Base-by-base conservation (phyloP, 768 basidiomycete species). In the Royoungia palumana region DNA sequence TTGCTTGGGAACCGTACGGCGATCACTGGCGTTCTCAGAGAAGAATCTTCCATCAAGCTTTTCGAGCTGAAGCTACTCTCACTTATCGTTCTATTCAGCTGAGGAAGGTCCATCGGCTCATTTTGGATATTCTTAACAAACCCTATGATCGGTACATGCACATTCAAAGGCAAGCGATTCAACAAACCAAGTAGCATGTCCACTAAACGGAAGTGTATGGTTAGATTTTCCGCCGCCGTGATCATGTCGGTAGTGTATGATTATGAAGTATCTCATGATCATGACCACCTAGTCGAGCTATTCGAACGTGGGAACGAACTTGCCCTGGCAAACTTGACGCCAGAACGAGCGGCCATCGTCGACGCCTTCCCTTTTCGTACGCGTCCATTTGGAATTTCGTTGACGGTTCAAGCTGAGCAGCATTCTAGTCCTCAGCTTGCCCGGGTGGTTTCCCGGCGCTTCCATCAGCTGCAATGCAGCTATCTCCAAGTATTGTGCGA, bases 161-260 rank as follows among this genome's bases (percentile, higher is more conserved):
- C 24, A 32, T 58, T 13, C 47, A 58, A 16, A 50, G 44, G 63
- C 12, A 17, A 41, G 47, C 19, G 14, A 14, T 32, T 32, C 32
- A 3, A 12, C 24, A 4, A 2, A 3, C 19, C 2, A 6, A 34
- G 17, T 2, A n/a, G n/a, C n/a, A 20, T 7, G 5, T 3, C 24
- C 28, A 40, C 14, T 28, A 51, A 10, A 2, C 8, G 4, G 3
- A 16, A 35, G 14, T 32, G 32, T 32, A 30, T 24, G 9, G 3
- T 7, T 41, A 72, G 72, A 44, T 56, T 63, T 39, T 60, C 70
- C 9, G 65, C 71, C 14, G 61, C 71, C 2, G 64, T 73, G 2
- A 62, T 74, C 34, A 58, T 76, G 47, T 65, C 69, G 12, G 61
- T 76, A 11, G 64, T 70, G 13, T 78, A 77, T 37, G 76, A 73